phyloP scores from a whole-genome alignment of 1,284 basidiomycete genomes.

The Ustilago curta region DNA sequence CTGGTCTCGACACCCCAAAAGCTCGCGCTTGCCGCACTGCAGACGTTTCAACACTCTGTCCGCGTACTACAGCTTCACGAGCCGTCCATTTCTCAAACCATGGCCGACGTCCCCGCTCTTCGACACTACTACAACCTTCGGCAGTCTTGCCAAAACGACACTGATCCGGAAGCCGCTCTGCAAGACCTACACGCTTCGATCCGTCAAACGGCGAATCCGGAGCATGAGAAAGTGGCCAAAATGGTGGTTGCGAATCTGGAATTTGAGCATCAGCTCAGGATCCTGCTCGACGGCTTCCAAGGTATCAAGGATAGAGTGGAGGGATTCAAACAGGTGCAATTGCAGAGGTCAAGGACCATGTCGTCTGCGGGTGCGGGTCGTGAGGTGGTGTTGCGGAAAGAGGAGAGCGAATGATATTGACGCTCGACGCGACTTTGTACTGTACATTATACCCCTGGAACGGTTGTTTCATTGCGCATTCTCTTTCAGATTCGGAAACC shows the following conservation, averaged over 20 bases:
- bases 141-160: background rate
- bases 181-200: constrained; percentile 29
- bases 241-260: constrained; percentile 39
- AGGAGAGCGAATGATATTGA: background rate
- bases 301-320: constrained; percentile 41
- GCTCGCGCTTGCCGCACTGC: constrained; percentile 39
- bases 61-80: constrained; percentile 34
- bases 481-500: constrained; percentile 34
- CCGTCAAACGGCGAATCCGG: constrained; percentile 28
- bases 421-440: background rate
- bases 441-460: background rate
- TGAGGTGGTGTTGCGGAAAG: background rate
- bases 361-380: background rate
- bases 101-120: constrained; percentile 38
- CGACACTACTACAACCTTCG: constrained; percentile 44
- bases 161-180: constrained; percentile 16
- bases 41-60: constrained; percentile 41
- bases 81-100: constrained; percentile 23
- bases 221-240: constrained; percentile 35
- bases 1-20: constrained; percentile 38
- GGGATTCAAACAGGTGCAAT: constrained; percentile 23
- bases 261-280: constrained; percentile 35
- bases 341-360: constrained; percentile 4
- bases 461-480: background rate
- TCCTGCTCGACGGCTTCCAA: constrained; percentile 24